Conservation (phyloP, 768 basidiomycete genomes). For the Rhizopogon vulgaris region DNA sequence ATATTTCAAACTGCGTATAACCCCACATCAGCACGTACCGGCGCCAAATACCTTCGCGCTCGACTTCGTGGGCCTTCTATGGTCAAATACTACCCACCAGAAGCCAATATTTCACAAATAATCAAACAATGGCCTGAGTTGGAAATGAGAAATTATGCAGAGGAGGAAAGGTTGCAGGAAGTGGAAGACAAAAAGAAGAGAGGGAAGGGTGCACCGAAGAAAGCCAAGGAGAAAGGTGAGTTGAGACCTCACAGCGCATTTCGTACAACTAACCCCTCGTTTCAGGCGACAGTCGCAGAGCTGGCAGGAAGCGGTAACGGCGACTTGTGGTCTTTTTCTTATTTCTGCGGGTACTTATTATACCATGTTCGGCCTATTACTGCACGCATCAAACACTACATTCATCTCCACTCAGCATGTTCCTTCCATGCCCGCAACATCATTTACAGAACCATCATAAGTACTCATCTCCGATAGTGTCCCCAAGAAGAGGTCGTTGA, state of each 20-base stretch:
- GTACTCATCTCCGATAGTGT: constrained; percentile 59
- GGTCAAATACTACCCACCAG: constrained; percentile 72
- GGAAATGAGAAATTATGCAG: constrained; percentile 57
- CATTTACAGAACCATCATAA: constrained; percentile 25
- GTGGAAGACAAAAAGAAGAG: constrained; percentile 61
- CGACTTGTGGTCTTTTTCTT: background rate
- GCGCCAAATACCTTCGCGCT: constrained; percentile 85
- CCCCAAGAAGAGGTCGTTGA: constrained; percentile 56
- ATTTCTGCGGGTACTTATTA: background rate
- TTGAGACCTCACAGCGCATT: constrained; percentile 6
- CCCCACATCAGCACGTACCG: constrained; percentile 73
- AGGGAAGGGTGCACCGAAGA: constrained; percentile 81
- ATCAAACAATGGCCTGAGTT: constrained; percentile 48
- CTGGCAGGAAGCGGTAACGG: constrained; percentile 36
- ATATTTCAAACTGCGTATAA: constrained; percentile 90
- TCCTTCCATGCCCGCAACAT: constrained; percentile 13
- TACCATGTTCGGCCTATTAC: background rate
- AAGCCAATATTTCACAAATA: constrained; percentile 49
- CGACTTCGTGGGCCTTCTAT: constrained; percentile 83
- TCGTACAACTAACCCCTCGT: constrained; percentile 1
- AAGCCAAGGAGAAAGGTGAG: constrained; percentile 65
- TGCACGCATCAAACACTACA: background rate
- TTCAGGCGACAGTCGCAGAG: constrained; percentile 48
- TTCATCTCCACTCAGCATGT: constrained; percentile 13
- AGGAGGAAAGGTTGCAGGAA: constrained; percentile 64